Conservation (phyloP, 1,284 basidiomycete species). For the Pseudozyma sp. region DNA sequence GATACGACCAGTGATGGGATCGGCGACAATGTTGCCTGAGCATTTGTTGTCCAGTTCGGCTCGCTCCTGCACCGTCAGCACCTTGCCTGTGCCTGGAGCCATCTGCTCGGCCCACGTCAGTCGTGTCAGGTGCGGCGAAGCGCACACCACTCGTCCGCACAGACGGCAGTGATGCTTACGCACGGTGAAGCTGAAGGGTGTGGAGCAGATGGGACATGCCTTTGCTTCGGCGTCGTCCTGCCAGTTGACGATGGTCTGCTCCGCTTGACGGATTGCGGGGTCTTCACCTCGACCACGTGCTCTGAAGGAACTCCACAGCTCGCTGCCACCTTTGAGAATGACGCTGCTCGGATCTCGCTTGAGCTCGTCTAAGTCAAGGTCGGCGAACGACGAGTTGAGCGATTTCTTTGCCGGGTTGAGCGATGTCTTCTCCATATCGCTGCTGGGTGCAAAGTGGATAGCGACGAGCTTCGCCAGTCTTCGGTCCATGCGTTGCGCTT, state of each 20-base stretch:
- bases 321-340: conserved; percentile 34
- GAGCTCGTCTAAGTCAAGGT: conserved; percentile 48
- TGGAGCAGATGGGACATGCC: conserved; percentile 87
- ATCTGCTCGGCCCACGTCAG: conserved; percentile 40
- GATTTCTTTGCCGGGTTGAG: conserved; percentile 20
- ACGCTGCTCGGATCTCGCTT: conserved; percentile 39
- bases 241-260: conserved; percentile 95
- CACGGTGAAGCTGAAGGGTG: conserved; percentile 87
- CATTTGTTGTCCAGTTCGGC: conserved; percentile 39
- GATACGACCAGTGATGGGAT: conserved; percentile 40
- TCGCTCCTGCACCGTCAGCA: conserved; percentile 20
- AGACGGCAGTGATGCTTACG: conserved; percentile 96
- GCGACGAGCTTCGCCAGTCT: conserved; percentile 58
- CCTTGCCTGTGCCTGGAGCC: conserved; percentile 32
- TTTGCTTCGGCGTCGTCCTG: conserved; percentile 82
- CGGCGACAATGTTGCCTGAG: conserved; percentile 53
- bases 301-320: conserved; percentile 49
- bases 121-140: conserved; percentile 77
- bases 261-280: conserved; percentile 68
- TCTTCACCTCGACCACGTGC: conserved; percentile 46
- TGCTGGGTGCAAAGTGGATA: conserved; percentile 46
- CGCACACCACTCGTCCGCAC: conserved; percentile 91
- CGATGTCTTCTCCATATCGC: conserved; percentile 17
- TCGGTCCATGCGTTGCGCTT: conserved; percentile 62
- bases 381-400: conserved; percentile 22